Percentiles rank a stretch among this genome's conserved stretches.
These are phyloP conservation scores for Acer saccharum DNA, from an alignment of 345 rosid species.

Conservation along the genomic window DNA sequence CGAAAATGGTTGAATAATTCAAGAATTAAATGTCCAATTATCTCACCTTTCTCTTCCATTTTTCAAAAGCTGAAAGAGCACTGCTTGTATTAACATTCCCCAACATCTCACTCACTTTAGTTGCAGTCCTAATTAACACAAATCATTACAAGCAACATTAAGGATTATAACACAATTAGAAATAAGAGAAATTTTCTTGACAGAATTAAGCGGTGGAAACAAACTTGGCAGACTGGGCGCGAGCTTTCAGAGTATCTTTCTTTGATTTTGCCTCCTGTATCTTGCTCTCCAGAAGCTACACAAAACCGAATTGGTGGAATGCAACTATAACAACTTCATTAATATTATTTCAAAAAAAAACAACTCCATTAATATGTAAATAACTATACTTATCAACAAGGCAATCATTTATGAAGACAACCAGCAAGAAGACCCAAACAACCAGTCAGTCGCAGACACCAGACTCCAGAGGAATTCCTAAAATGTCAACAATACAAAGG, in stretches of 20 bases:
- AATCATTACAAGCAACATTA: constrained; percentile 11
- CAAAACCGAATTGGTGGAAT: constrained; percentile 25
- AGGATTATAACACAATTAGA: constrained; percentile 2
- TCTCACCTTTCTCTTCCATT: constrained; percentile 86
- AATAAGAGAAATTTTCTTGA: constrained; percentile 2
- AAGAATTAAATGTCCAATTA: neutral
- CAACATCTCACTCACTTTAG: constrained; percentile 79
- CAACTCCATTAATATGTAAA: constrained; percentile 16
- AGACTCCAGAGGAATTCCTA: neutral
- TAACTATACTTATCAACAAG: constrained; percentile 13
- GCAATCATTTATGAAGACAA: neutral
- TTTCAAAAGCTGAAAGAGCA: constrained; percentile 77
- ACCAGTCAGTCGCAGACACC: neutral
- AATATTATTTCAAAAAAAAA: constrained; percentile 4
- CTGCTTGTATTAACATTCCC: constrained; percentile 76
- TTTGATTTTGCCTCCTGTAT: constrained; percentile 97
- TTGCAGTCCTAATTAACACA: constrained; percentile 57
- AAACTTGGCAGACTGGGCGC: constrained; percentile 83
- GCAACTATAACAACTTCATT: constrained; percentile 20
- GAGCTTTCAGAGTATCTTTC: constrained; percentile 96
- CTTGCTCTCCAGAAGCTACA: constrained; percentile 96
- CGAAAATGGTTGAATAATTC: neutral
- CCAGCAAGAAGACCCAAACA: neutral
- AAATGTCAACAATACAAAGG: neutral
- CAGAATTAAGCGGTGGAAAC: constrained; percentile 31